phyloP scores from a whole-genome alignment of 768 basidiomycete species.

The Amanita inopinata region DNA sequence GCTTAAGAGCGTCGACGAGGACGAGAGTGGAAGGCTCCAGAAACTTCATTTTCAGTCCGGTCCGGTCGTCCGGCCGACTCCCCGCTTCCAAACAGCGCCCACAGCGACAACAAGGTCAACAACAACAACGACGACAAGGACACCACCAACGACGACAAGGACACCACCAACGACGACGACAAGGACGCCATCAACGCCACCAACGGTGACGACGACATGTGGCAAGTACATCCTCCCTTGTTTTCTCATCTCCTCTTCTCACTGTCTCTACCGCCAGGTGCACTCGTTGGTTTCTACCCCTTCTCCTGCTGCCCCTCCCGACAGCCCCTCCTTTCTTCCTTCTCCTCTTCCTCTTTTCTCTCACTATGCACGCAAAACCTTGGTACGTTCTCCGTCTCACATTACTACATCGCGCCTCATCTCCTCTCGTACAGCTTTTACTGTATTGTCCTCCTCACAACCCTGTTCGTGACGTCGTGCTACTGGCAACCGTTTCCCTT shows the following conservation, averaged over 20 bases:
- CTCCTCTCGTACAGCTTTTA: constrained; percentile 50
- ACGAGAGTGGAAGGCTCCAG: constrained; percentile 32
- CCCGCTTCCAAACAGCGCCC: no score
- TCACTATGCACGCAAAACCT: constrained; percentile 74
- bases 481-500: constrained; percentile 81
- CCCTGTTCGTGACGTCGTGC: constrained; percentile 81
- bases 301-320: constrained; percentile 68
- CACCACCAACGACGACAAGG: background rate
- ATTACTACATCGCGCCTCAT: background rate
- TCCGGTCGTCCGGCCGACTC: background rate
- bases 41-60: constrained; percentile 29
- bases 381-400: constrained; percentile 43
- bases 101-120: no score
- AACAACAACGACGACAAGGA: background rate
- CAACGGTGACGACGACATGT: no score
- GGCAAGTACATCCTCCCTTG: constrained; percentile 20
- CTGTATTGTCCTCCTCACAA: constrained; percentile 72
- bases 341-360: constrained; percentile 63
- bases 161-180: constrained; percentile 10
- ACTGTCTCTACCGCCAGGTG: constrained; percentile 42
- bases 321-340: constrained; percentile 77
- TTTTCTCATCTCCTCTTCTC: background rate
- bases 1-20: constrained; percentile 16
- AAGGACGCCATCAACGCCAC: no score
- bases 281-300: constrained; percentile 77